phyloP scores from a whole-genome alignment of 2,329 filamentous ascomycete species.

The Mycosphaerella sp. region DNA sequence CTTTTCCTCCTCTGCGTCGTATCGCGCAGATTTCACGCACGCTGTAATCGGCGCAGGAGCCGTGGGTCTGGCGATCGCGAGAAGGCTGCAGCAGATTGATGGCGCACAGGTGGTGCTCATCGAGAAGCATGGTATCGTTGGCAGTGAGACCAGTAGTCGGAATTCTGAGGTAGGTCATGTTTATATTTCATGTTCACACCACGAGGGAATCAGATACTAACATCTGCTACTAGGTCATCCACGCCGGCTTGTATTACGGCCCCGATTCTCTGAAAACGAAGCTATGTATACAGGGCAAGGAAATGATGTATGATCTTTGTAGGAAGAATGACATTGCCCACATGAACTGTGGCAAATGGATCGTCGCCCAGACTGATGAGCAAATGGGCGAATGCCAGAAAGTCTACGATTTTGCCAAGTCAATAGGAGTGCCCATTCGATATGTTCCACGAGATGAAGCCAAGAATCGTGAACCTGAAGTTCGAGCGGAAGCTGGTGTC shows the following conservation, averaged over 20 bases:
- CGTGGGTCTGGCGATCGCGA: constrained; percentile 73
- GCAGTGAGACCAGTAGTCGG: constrained; percentile 80
- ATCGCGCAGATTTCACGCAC: constrained; percentile 56
- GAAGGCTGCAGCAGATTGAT: constrained; percentile 58
- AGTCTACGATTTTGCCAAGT: constrained; percentile 49
- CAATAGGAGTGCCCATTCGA: constrained; percentile 60
- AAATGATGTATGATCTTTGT: constrained; percentile 76
- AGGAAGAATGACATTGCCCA: constrained; percentile 59
- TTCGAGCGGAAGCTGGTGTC: constrained; percentile 63
- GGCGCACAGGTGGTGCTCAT: constrained; percentile 66
- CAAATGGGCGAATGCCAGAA: constrained; percentile 60
- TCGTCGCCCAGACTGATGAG: constrained; percentile 72
- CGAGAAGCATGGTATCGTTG: constrained; percentile 67
- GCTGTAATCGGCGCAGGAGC: constrained; percentile 64
- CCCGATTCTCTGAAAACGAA: constrained; percentile 67
- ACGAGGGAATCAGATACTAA: neutral
- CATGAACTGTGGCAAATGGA: constrained; percentile 81
- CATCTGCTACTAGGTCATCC: constrained; percentile 62
- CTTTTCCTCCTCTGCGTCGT: constrained; percentile 41
- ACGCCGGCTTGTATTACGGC: constrained; percentile 91
- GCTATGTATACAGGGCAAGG: constrained; percentile 71
- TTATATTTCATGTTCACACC: neutral
- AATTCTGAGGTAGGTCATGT: constrained; percentile 64
- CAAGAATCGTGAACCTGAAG: constrained; percentile 61
- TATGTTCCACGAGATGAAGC: constrained; percentile 63